Percentiles rank a stretch among this genome's conserved stretches.
Evolutionary conservation across 192 early-diverging fungal species (phyloP).

Genomic region (Phycomyces nitens): DNA sequence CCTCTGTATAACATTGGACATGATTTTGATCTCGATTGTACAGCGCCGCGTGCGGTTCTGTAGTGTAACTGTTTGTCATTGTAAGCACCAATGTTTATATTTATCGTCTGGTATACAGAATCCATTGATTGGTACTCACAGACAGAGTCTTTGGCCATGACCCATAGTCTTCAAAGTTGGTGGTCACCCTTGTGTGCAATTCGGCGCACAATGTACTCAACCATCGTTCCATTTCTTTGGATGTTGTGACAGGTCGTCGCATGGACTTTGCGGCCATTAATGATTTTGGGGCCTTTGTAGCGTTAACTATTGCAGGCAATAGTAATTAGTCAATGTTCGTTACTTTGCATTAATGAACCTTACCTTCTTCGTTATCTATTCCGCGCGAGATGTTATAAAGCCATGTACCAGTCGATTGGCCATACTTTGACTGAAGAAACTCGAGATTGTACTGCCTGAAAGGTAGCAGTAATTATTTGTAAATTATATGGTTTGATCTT

Average conservation of each 20-base stretch:
- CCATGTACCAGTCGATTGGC: conserved; percentile 49
- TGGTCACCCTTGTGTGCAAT: conserved; percentile 44
- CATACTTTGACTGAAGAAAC: conserved; percentile 51
- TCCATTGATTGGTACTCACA: conserved; percentile 9
- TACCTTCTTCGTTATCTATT: conserved; percentile 51
- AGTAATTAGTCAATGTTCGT: not conserved
- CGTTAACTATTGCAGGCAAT: conserved; percentile 18
- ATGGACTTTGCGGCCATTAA: conserved; percentile 47
- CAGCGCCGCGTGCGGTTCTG: conserved; percentile 4
- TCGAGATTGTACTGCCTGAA: conserved; percentile 42
- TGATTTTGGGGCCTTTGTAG: conserved; percentile 37
- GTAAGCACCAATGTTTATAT: not conserved
- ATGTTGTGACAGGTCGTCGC: conserved; percentile 23
- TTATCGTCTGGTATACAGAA: not conserved
- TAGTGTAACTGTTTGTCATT: not conserved
- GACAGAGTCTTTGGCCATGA: conserved; percentile 53
- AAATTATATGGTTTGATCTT: not conserved
- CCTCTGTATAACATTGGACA: conserved; percentile 9
- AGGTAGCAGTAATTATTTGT: not conserved
- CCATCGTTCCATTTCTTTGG: conserved; percentile 44
- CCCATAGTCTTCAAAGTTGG: conserved; percentile 44
- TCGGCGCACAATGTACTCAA: conserved; percentile 48
- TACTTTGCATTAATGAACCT: not conserved
- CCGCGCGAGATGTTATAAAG: conserved; percentile 60
- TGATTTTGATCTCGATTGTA: conserved; percentile 27